Evolutionary conservation across 2,329 filamentous ascomycete species (phyloP).

Genomic region (Scytalidium lignicola): DNA sequence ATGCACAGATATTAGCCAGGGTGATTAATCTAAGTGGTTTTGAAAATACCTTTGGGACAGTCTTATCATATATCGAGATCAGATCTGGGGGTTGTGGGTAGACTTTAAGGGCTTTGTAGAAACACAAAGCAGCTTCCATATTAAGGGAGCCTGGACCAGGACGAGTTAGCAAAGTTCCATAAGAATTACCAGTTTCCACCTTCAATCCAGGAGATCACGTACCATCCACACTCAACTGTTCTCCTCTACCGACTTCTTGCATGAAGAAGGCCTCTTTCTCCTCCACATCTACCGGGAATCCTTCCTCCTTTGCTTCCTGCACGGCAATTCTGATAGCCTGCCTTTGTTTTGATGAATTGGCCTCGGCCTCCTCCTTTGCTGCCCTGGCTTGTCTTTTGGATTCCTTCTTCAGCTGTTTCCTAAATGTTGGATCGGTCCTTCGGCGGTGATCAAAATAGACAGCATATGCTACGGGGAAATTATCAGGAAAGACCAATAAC

Average conservation of each 20-base stretch:
- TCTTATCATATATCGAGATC: conserved; percentile 97
- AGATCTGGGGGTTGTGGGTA: conserved; percentile 91
- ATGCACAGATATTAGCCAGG: conserved; percentile 13
- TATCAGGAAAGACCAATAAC: conserved; percentile 12
- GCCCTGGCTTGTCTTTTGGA: conserved; percentile 66
- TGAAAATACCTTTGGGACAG: conserved; percentile 76
- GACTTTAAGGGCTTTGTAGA: conserved; percentile 98
- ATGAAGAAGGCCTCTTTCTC: conserved; percentile 97
- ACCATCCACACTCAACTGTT: conserved; percentile 79
- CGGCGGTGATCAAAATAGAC: conserved; percentile 66
- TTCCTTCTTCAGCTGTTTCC: conserved; percentile 66
- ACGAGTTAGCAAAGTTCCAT: conserved; percentile 2
- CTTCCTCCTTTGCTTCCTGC: conserved; percentile 79
- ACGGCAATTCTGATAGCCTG: conserved; percentile 71
- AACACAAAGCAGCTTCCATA: conserved; percentile 84
- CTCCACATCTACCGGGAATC: conserved; percentile 84
- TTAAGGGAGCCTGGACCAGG: conserved; percentile 52
- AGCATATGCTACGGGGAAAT: conserved; percentile 48
- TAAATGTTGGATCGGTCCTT: conserved; percentile 59
- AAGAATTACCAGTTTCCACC: background rate
- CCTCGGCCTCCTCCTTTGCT: conserved; percentile 67
- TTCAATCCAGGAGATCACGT: conserved; percentile 28
- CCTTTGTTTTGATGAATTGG: conserved; percentile 60
- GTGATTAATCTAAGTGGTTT: background rate
- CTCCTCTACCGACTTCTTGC: conserved; percentile 86